A percentile compares a stretch with the other conserved stretches of the same genome.
These are phyloP conservation scores for Moniliella sp. DNA, from an alignment of 1,284 basidiomycete genomes.

Conservation along the genomic window DNA sequence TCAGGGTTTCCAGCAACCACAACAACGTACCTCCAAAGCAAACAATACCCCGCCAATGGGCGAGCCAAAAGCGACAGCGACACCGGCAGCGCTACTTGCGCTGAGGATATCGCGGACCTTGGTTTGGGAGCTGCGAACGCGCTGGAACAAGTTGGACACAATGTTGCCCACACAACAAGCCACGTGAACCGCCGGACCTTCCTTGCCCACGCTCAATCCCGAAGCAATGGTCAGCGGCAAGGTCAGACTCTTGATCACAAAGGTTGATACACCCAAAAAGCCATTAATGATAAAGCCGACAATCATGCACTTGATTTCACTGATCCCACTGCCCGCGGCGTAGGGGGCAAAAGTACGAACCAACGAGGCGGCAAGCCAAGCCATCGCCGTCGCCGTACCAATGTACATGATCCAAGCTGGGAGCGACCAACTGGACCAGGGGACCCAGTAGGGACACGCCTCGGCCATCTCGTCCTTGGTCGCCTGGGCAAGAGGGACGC, in stretches of 20 bases:
- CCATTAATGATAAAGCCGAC: conserved; percentile 92
- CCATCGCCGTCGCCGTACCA: conserved; percentile 45
- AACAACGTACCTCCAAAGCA: conserved; percentile 40
- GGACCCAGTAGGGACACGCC: conserved; percentile 73
- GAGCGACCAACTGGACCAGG: conserved; percentile 61
- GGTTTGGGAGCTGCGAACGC: conserved; percentile 74
- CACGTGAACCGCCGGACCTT: conserved; percentile 92
- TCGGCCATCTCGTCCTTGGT: background rate
- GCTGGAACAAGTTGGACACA: conserved; percentile 57
- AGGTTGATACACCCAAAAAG: conserved; percentile 68
- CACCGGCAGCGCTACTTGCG: conserved; percentile 84
- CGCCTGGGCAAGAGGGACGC: background rate
- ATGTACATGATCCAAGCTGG: conserved; percentile 67
- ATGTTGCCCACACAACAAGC: conserved; percentile 79
- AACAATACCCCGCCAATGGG: conserved; percentile 94
- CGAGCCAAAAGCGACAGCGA: conserved; percentile 88
- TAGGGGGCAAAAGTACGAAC: conserved; percentile 75
- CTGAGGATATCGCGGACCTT: conserved; percentile 89
- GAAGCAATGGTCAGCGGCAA: conserved; percentile 92
- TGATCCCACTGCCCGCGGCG: conserved; percentile 87
- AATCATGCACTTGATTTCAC: conserved; percentile 94
- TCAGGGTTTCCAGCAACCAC: too few relatives aligned
- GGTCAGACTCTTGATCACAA: conserved; percentile 72
- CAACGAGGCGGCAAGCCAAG: conserved; percentile 46
- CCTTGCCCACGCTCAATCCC: conserved; percentile 87